Evolutionary conservation across 306 rosid genomes (phyloP), one percentile per base, ranked within the genome.

Genomic region (Fragaria iinumae): DNA sequence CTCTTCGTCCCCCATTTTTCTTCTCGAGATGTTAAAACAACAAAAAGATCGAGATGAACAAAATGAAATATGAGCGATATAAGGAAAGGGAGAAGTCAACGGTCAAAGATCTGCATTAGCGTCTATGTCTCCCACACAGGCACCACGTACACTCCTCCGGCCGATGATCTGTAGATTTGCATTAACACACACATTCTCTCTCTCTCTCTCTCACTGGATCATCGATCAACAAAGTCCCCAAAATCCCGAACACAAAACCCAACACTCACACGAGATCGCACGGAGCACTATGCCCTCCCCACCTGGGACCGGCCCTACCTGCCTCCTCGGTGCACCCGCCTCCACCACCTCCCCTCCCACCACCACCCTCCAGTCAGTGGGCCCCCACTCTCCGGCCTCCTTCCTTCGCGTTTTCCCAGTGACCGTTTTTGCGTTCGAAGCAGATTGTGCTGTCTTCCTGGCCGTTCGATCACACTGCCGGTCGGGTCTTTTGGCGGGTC

Each of bases 61-160:
- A 25, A 23, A 25, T 59, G 13, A 21, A 57, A 57, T 25, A 59
- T 59, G 17, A 23, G 65, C 25, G 36, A 59, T 23, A 32, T 2
- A 60, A 38, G 1, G 41, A 5, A 38, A 27, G 10, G 20, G 45
- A 34, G 66, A 77, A 75, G 91, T 90, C 91, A 90, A 85, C 87
- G 89, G 97, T 93, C 97, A 88, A 91, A 91, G 96, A 93, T 88
- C 76, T 90, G 90, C 86, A 76, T 83, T 81, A 79, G 80, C 81
- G 86, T 84, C 72, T 73, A 0, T 87, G 91, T 93, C 98, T 88
- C 96, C 91, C 93, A 73, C 90, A 74, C 75, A 67, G 13, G 56
- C 45, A 52, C 62, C 70, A 20, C 64, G 7, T 63, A 20, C 68
- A 72, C 85, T 63, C 77, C 43, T 34, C 29, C 43, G 47, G 12